phyloP scores from a whole-genome alignment of 805 yeast genomes.

The Priceomyces fermenticarens region DNA sequence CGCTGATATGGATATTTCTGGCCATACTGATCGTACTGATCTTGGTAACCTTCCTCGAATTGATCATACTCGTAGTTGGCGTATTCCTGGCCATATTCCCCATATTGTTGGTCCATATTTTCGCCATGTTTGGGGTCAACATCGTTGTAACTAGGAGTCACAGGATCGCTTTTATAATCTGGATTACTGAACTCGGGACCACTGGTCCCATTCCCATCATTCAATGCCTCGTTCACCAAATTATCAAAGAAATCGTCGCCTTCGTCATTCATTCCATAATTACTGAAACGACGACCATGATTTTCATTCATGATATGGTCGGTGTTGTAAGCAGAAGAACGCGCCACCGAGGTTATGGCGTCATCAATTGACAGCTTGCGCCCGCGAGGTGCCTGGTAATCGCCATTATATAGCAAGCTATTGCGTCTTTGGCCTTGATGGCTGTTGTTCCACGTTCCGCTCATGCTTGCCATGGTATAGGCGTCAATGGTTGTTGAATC shows the following conservation, averaged over 20 bases:
- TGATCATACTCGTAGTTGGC: neutral
- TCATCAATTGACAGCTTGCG: conserved; percentile 9
- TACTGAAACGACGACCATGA: neutral
- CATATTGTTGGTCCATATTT: neutral
- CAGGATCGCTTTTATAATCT: neutral
- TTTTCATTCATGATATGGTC: conserved; percentile 3
- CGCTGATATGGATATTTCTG: too few relatives aligned
- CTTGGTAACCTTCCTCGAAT: neutral
- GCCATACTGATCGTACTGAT: neutral
- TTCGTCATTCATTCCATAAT: neutral
- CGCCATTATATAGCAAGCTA: conserved; percentile 1
- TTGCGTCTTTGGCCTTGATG: conserved; percentile 4
- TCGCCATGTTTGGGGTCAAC: conserved; percentile 3
- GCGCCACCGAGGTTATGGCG: conserved; percentile 10
- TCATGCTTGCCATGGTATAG: neutral
- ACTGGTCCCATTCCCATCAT: neutral
- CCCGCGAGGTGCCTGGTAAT: neutral
- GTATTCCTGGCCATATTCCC: neutral
- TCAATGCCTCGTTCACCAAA: conserved; percentile 1
- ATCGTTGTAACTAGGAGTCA: neutral
- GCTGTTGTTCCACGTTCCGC: neutral
- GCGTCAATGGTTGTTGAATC: neutral
- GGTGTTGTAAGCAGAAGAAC: conserved; percentile 7
- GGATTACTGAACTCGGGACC: neutral
- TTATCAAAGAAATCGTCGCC: conserved; percentile 3